Base-by-base conservation (phyloP, 225 moss, liverwort and hornwort genomes). In the Bryoerythrophyllum caledonicum region DNA sequence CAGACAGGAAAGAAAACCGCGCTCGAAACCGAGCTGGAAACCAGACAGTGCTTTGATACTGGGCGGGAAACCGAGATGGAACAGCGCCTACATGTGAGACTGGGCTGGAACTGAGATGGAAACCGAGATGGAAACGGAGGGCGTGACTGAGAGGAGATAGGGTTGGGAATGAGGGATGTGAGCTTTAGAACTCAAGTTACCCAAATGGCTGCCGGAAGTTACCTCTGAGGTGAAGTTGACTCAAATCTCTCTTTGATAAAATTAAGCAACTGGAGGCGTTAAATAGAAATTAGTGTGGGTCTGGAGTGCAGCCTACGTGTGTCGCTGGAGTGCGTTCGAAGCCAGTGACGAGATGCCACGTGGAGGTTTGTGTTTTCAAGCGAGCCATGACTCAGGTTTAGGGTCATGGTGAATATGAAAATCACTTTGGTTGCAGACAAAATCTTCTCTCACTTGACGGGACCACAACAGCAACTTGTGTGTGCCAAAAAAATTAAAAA, bases 61-160 rank as follows among this genome's bases (percentile, higher is more conserved):
- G 38, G 38, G 38, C 38, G 7, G 38, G 38, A 49, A 13, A 15
- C 44, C 1, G 44, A 14, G 44, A 3, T 44, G 14, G 44, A 44
- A 32, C 32, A 3, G 32, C 32, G 32, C n/a, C n/a, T n/a, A n/a
- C n/a, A n/a, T n/a, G n/a, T n/a, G n/a, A n/a, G n/a, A 6, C 5
- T 34, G 34, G 34, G 34, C 34, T 34, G 34, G 34, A 44, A 49
- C 48, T 13, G 48, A 19, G 48, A 6, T 19, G 48, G 19, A 19
- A 49, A 49, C 26, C 20, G 28, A 0, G 51, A 0, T 10, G 53
- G 24, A 0, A 76, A 74, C 65, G 15, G 49, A 28, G 77, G 61
- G 70, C 65, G 72, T 0, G 34, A 76, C 10, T 14, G 41, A 5
- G 70, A 54, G 20, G 46, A n/a, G 70, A 81, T 66, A 78, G 77